phyloP scores from a whole-genome alignment of 1,284 basidiomycete species.

The Rhodotorula sp. region DNA sequence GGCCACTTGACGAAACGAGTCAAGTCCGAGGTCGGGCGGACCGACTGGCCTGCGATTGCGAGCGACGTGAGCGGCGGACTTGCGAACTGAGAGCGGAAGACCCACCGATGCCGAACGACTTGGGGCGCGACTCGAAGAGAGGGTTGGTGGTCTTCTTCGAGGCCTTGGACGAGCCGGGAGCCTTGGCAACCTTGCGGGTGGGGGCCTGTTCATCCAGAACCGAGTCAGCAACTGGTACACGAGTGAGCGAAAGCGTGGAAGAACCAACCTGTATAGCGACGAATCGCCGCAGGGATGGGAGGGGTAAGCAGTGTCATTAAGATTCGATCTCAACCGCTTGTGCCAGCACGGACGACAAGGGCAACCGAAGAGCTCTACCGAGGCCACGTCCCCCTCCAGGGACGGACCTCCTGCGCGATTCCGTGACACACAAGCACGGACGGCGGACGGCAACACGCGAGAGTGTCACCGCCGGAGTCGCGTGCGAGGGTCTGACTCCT shows the following conservation, averaged over 20 bases:
- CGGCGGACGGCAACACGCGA: not conserved
- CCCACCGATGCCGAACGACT: constrained; percentile 88
- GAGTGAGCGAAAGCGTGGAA: not conserved
- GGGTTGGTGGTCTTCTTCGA: constrained; percentile 78
- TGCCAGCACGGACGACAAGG: not conserved
- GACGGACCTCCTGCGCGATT: constrained; percentile 5
- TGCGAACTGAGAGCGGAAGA: too few relatives aligned
- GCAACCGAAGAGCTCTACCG: constrained; percentile 32
- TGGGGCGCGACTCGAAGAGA: constrained; percentile 84
- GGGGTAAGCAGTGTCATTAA: constrained; percentile 31
- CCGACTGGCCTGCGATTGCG: constrained; percentile 72
- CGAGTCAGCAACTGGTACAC: not conserved
- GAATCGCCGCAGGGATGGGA: not conserved
- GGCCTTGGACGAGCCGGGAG: constrained; percentile 53
- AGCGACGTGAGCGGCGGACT: not conserved
- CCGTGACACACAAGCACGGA: not conserved
- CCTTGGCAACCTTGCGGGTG: constrained; percentile 35
- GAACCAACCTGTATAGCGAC: constrained; percentile 9
- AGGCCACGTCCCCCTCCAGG: constrained; percentile 3
- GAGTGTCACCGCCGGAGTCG: too few relatives aligned
- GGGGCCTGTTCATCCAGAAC: constrained; percentile 9
- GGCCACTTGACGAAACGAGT: constrained; percentile 99
- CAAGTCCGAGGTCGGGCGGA: constrained; percentile 84
- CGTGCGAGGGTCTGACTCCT: too few relatives aligned
- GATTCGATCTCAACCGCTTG: constrained; percentile 15